Evolutionary conservation across 108 stramenopile species (phyloP).

Genomic region (Nannochloropsis oceanica): DNA sequence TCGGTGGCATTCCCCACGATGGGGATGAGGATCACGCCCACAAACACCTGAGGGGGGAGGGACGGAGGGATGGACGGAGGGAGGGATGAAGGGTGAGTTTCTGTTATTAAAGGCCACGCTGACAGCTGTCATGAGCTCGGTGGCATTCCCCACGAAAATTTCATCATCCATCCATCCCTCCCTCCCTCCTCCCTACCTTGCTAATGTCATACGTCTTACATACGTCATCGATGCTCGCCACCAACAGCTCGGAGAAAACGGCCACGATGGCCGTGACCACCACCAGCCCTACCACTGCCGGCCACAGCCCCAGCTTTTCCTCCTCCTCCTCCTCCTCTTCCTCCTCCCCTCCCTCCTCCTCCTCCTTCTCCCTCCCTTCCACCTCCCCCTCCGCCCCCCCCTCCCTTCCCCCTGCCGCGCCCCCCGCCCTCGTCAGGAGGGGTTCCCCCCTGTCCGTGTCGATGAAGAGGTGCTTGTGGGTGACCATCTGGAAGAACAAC

Average conservation of each 20-base stretch:
- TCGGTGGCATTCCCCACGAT: conserved; percentile 96
- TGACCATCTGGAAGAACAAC: conserved; percentile 77
- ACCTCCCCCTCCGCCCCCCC: too few species aligned
- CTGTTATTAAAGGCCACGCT: background rate
- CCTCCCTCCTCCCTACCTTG: background rate
- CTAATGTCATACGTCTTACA: conserved; percentile 26
- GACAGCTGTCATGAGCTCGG: background rate
- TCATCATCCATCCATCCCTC: conserved; percentile 35
- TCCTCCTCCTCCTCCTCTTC: background rate
- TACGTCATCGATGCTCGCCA: conserved; percentile 84
- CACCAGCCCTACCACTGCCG: conserved; percentile 58
- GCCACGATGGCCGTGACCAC: conserved; percentile 69
- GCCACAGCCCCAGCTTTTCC: background rate
- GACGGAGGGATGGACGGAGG: background rate
- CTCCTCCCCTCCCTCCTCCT: too few species aligned
- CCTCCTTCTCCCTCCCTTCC: too few species aligned
- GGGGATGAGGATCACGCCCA: conserved; percentile 69
- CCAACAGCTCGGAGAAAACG: conserved; percentile 73
- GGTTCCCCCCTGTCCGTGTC: conserved; percentile 75
- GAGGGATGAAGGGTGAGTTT: background rate
- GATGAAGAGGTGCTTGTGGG: conserved; percentile 61
- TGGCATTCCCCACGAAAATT: conserved; percentile 59
- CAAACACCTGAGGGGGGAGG: background rate
- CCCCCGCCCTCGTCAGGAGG: conserved; percentile 65
- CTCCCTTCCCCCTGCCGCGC: too few species aligned